Percentiles rank a stretch among this genome's conserved stretches.
Conservation (phyloP, 345 rosid species). For the Turnera subulata region DNA sequence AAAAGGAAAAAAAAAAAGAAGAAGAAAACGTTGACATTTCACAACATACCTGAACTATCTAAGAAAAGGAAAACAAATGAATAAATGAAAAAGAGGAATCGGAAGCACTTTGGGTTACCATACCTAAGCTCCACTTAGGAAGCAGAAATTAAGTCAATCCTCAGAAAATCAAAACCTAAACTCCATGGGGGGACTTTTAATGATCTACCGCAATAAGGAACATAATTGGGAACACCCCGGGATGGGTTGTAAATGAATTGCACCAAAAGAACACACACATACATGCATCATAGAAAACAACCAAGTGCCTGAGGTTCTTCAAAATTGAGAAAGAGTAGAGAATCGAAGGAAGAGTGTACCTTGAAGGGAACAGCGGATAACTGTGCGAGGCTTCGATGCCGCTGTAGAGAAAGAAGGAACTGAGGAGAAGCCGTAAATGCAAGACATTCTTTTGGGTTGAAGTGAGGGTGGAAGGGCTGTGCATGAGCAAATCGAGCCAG, state of each 20-base stretch:
- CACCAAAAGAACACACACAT: background rate
- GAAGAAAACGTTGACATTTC: too few relatives aligned
- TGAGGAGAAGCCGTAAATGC: constrained; percentile 24
- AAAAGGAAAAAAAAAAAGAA: too few relatives aligned
- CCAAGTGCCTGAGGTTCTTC: too few relatives aligned
- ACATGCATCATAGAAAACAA: background rate
- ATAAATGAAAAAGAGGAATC: too few relatives aligned
- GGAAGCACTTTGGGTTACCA: too few relatives aligned
- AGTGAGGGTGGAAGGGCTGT: background rate
- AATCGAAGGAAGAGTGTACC: constrained; percentile 34
- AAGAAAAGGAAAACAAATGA: too few relatives aligned
- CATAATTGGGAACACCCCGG: background rate
- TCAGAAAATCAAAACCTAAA: background rate
- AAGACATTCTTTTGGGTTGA: constrained; percentile 32
- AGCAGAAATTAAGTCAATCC: background rate
- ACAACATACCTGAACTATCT: too few relatives aligned
- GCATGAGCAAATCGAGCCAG: too few relatives aligned
- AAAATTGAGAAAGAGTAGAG: too few relatives aligned
- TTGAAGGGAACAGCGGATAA: constrained; percentile 56
- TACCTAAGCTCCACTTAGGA: background rate
- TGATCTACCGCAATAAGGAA: too few relatives aligned
- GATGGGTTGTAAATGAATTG: constrained; percentile 7
- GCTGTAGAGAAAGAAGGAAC: constrained; percentile 40
- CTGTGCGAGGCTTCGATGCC: constrained; percentile 36
- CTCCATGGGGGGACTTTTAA: background rate